phyloP scores from a whole-genome alignment of 1,284 basidiomycete species.

The Agroathelia rolfsii region DNA sequence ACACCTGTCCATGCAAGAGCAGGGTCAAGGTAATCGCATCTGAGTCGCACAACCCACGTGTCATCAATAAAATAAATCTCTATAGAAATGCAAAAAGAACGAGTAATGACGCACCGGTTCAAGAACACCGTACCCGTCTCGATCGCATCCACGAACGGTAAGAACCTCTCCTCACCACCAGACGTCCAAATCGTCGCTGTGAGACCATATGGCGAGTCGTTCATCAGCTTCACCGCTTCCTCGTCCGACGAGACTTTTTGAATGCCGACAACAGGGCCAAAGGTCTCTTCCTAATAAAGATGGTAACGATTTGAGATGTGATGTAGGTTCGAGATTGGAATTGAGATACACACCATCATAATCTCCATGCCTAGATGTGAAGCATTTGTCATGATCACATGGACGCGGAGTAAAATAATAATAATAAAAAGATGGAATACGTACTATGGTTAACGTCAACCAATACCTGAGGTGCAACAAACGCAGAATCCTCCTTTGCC shows the following conservation, averaged over 20 bases:
- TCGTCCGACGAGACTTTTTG: constrained; percentile 81
- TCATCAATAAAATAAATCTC: background rate
- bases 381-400: too few species aligned
- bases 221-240: constrained; percentile 85
- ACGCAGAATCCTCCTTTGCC: too few species aligned
- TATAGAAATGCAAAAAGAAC: background rate
- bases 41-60: constrained; percentile 14
- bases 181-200: constrained; percentile 90
- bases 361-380: too few species aligned
- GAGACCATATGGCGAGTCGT: constrained; percentile 91
- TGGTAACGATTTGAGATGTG: too few species aligned
- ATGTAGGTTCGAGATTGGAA: too few species aligned
- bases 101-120: constrained; percentile 53
- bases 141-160: constrained; percentile 61
- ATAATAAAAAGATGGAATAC: constrained; percentile 19
- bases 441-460: constrained; percentile 79
- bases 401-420: constrained; percentile 1
- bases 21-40: constrained; percentile 84
- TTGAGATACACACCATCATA: too few species aligned
- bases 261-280: constrained; percentile 87
- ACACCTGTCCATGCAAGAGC: constrained; percentile 90
- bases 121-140: constrained; percentile 89
- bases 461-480: constrained; percentile 84
- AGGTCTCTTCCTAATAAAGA: constrained; percentile 85
- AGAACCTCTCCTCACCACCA: constrained; percentile 59